Evolutionary conservation across 2,329 filamentous ascomycete genomes (phyloP).

Genomic region (Colletotrichum sidae): DNA sequence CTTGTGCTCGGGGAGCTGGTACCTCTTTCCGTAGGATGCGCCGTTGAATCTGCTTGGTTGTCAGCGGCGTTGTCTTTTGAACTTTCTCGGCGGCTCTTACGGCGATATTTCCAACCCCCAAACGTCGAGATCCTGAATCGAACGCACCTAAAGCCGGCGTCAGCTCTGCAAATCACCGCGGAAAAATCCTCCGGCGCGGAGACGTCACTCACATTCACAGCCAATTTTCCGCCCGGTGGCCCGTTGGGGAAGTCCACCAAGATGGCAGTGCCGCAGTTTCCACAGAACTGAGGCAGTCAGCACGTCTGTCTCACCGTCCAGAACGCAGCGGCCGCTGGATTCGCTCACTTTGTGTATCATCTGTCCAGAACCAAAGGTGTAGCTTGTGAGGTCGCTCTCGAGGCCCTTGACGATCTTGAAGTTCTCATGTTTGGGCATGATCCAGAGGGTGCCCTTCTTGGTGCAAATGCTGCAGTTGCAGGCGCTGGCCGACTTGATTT

Average conservation of each 20-base stretch:
- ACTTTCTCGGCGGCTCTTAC: constrained; percentile 44
- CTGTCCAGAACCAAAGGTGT: constrained; percentile 54
- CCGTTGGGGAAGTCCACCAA: constrained; percentile 46
- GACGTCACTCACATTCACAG: constrained; percentile 55
- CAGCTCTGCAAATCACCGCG: background rate
- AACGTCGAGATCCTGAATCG: constrained; percentile 58
- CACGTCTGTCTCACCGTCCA: background rate
- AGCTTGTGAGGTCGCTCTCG: constrained; percentile 53
- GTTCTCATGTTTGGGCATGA: constrained; percentile 44
- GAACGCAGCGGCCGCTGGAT: background rate
- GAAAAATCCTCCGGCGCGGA: background rate
- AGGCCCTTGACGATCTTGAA: constrained; percentile 61
- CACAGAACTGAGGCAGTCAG: constrained; percentile 59
- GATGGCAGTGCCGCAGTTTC: constrained; percentile 60
- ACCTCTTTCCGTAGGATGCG: constrained; percentile 44
- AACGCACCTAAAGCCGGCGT: constrained; percentile 48
- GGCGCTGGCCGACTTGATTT: constrained; percentile 65
- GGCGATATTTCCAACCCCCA: constrained; percentile 49
- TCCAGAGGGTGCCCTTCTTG: constrained; percentile 59
- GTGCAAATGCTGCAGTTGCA: constrained; percentile 77
- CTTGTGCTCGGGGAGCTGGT: constrained; percentile 50
- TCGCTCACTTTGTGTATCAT: constrained; percentile 56
- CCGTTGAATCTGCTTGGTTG: constrained; percentile 52
- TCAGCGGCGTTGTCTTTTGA: constrained; percentile 17
- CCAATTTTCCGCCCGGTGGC: constrained; percentile 45